Evolutionary conservation across 805 yeast genomes (phyloP).

Genomic region (Nadsonia fulvescens): DNA sequence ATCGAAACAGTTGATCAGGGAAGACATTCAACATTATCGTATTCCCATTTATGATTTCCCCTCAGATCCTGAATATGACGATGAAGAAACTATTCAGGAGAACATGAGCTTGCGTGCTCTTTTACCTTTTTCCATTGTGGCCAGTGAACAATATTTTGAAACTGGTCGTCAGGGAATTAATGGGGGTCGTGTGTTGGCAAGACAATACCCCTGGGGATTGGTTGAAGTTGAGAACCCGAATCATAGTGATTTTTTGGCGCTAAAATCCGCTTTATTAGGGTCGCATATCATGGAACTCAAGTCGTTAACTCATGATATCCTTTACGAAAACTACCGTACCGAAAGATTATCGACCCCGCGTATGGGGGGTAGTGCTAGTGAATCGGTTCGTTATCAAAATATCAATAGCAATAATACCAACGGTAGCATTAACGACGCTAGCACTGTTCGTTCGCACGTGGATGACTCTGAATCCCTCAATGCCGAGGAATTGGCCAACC

Average conservation of each 20-base stretch:
- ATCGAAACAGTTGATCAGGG: slow-evolving; percentile 35
- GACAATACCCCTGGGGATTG: slow-evolving; percentile 46
- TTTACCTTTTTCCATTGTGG: slow-evolving; percentile 44
- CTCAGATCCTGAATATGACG: slow-evolving; percentile 41
- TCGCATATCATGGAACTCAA: slow-evolving; percentile 64
- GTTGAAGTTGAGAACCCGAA: slow-evolving; percentile 23
- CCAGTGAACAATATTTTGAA: slow-evolving; percentile 19
- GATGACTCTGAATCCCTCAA: slow-evolving; percentile 13
- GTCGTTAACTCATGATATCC: slow-evolving; percentile 58
- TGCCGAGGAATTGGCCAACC: slow-evolving; percentile 23
- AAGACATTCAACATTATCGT: slow-evolving; percentile 36
- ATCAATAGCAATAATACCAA: too few relatives aligned
- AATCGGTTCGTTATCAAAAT: too few relatives aligned
- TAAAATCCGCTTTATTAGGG: slow-evolving; percentile 53
- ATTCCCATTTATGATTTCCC: slow-evolving; percentile 62
- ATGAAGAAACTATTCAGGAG: slow-evolving; percentile 19
- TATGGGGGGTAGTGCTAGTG: too few relatives aligned
- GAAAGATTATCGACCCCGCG: slow-evolving; percentile 45
- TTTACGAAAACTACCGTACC: slow-evolving; percentile 66
- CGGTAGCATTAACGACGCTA: too few relatives aligned
- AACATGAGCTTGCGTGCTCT: slow-evolving; percentile 23
- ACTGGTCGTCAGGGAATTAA: slow-evolving; percentile 5
- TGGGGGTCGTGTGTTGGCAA: slow-evolving; percentile 14
- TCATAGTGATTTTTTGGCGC: slow-evolving; percentile 19
- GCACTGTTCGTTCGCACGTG: slow-evolving; percentile 1